Percentiles rank a stretch among this genome's conserved stretches.
These are phyloP conservation scores for Mychonastes homosphaera DNA, from an alignment of 139 green algal genomes.

Conservation along the genomic window DNA sequence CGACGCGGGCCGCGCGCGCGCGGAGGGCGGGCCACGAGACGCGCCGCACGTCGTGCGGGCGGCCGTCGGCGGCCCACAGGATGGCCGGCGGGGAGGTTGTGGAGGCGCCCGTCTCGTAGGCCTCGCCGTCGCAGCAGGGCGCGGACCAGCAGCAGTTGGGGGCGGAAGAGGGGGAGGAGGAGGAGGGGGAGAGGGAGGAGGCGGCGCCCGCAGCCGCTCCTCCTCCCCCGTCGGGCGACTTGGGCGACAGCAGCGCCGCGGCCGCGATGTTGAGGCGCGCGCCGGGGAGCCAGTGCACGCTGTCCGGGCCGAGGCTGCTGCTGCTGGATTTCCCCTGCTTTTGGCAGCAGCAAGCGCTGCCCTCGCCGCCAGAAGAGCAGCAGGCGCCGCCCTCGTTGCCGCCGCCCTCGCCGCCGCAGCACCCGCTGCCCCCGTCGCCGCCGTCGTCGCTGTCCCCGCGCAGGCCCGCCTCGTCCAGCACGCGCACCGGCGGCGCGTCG, in stretches of 20 bases:
- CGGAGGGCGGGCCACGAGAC: slow-evolving; percentile 16
- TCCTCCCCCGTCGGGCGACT: neutral
- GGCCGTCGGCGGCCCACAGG: slow-evolving; percentile 57
- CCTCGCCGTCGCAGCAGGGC: no score
- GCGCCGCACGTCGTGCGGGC: slow-evolving; percentile 27
- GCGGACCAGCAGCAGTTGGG: no score
- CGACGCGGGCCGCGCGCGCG: no score
- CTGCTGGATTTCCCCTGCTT: no score
- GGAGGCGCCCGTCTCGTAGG: no score
- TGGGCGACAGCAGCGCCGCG: slow-evolving; percentile 30
- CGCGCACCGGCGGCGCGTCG: slow-evolving; percentile 10
- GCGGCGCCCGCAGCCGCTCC: no score
- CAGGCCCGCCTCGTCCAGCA: slow-evolving; percentile 6
- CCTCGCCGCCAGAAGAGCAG: no score
- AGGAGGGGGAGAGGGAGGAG: no score
- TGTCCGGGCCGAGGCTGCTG: no score
- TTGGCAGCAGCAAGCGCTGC: no score
- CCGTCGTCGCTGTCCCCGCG: slow-evolving; percentile 1
- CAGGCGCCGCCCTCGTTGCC: no score
- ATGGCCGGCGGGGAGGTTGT: slow-evolving; percentile 39
- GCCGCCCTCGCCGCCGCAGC: neutral
- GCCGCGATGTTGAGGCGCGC: slow-evolving; percentile 69
- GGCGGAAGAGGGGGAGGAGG: no score
- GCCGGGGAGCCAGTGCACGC: slow-evolving; percentile 66
- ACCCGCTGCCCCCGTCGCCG: neutral